phyloP scores from a whole-genome alignment of 2,329 filamentous ascomycete species.

The Leptographium wingfieldii region DNA sequence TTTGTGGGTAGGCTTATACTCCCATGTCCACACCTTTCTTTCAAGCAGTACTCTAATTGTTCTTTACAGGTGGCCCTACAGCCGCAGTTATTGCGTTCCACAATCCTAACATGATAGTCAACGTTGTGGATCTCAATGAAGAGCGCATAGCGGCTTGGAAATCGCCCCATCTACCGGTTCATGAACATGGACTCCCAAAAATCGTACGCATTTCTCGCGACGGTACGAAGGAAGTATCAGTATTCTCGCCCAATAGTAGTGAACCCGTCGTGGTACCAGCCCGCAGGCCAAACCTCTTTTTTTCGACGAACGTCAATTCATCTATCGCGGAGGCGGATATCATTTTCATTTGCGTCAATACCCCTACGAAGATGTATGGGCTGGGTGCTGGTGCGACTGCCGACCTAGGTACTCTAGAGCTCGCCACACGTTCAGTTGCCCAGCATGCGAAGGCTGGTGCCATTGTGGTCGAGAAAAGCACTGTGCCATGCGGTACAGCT shows the following conservation, averaged over 20 bases:
- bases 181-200: not conserved
- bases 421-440: not conserved
- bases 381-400: constrained; percentile 2
- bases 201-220: constrained; percentile 3
- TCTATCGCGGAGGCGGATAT: constrained; percentile 1
- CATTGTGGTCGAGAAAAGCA: constrained; percentile 5
- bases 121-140: constrained; percentile 3
- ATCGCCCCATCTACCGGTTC: constrained; percentile 1
- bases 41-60: not conserved
- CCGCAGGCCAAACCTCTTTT: constrained; percentile 1
- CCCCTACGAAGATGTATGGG: constrained; percentile 4
- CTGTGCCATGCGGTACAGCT: constrained; percentile 3
- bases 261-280: not conserved
- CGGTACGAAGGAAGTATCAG: not conserved
- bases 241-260: not conserved
- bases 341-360: constrained; percentile 5
- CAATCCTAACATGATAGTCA: constrained; percentile 1
- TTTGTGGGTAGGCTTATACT: not conserved
- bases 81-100: constrained; percentile 1
- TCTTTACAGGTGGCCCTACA: constrained; percentile 1
- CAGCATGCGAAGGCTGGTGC: constrained; percentile 2
- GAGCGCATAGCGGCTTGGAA: constrained; percentile 3
- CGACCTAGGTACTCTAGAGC: constrained; percentile 1
- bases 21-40: not conserved
- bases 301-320: not conserved